Base-by-base conservation (phyloP, 129 eudicot species). In the Artemisia annua region DNA sequence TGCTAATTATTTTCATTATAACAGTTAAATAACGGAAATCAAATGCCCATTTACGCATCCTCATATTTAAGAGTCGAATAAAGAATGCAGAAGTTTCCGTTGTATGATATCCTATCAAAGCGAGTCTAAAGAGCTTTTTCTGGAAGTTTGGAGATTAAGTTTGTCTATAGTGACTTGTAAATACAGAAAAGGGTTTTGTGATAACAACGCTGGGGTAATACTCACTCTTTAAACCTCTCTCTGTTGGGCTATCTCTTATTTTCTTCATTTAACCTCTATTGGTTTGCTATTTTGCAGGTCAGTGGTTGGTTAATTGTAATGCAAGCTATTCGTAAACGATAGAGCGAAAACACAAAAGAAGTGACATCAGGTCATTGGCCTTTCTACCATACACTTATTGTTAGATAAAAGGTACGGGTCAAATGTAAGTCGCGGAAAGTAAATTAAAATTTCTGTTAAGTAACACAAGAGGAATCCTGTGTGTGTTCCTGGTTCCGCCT, bases 211-310 rank as follows among this genome's bases (percentile, higher is more conserved):
- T 1, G 28, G 0, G 75, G 63, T 49, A 76, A 76, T 48, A 28
- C 22, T 20, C 17, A 16, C 68, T 50, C 18, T 51, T 19, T 12
- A 69, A 69, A 69, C 49, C 17, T 69, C 39, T 17, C 5, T 32
- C 11, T 15, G 22, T 48, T 18, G 55, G 46, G 46, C 46, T 48
- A 50, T 68, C 48, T 61, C 70, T 63, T 52, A 16, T 48, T 30
- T 30, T 3, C 60, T 60, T 24, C 28, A 49, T 14, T 19, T 59
- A 69, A 69, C 55, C 28, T 59, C 4, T 48, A 5, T 46, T 32
- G 30, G 15, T 76, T 50, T 69, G 17, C 48, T 22, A n/a, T 61
- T 12, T 69, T 69, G 55, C 76, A 77, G 76, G 65, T 61, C 8
- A 22, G 44, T 56, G 55, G 13, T 16, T 26, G 22, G 22, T 20